Evolutionary conservation across 2,329 filamentous ascomycete genomes (phyloP).

Genomic region (Colletotrichum sp.): DNA sequence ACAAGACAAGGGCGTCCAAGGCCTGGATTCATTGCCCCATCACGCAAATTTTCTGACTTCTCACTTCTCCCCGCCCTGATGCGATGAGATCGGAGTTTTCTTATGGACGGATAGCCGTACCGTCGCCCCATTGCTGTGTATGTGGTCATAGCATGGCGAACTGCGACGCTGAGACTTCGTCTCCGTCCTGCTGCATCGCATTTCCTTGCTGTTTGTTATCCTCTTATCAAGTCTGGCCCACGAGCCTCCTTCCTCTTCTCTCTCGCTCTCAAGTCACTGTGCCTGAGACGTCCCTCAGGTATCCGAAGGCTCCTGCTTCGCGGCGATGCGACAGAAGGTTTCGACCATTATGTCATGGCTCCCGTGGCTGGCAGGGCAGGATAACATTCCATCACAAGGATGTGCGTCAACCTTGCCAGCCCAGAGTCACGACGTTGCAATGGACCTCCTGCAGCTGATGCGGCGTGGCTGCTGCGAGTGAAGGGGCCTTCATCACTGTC

Average conservation of each 20-base stretch:
- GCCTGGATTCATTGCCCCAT: neutral
- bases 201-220: neutral
- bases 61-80: neutral
- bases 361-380: neutral
- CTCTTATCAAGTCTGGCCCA: neutral
- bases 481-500: neutral
- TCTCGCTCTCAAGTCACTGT: neutral
- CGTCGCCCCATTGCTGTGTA: neutral
- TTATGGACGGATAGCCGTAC: neutral
- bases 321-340: neutral
- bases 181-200: neutral
- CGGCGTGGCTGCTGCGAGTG: neutral
- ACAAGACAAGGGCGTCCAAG: neutral
- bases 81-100: neutral
- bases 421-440: constrained; percentile 8
- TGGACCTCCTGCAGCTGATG: neutral
- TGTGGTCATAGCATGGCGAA: neutral
- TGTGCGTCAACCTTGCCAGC: neutral
- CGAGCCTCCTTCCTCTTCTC: neutral
- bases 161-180: neutral
- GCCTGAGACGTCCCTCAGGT: neutral
- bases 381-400: neutral
- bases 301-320: neutral
- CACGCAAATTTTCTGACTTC: neutral
- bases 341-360: constrained; percentile 12